Evolutionary conservation across 2,329 filamentous ascomycete genomes (phyloP).

Genomic region (Geoglossum cookeanum): DNA sequence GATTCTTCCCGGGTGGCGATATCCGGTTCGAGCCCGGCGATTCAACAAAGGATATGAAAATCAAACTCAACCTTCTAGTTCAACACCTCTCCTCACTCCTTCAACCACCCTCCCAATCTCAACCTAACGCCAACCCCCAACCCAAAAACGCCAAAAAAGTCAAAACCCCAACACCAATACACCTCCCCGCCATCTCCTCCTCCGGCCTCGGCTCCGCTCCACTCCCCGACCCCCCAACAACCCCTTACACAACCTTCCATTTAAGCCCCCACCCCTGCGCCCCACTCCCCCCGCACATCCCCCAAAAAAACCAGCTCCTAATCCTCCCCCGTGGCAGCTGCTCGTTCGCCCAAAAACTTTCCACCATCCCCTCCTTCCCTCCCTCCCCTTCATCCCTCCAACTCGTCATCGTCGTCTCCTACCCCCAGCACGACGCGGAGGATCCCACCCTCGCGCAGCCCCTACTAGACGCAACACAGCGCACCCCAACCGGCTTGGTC

Average conservation of each 20-base stretch:
- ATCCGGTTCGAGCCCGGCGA: background rate
- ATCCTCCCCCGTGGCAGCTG: conserved; percentile 69
- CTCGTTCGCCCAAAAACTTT: conserved; percentile 64
- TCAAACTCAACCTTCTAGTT: background rate
- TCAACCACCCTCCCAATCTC: background rate
- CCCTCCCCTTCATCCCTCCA: conserved; percentile 45
- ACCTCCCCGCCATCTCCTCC: conserved; percentile 25
- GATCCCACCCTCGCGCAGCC: conserved; percentile 36
- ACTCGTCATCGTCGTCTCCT: conserved; percentile 60
- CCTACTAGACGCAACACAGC: conserved; percentile 55
- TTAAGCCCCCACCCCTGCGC: conserved; percentile 17
- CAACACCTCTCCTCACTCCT: background rate
- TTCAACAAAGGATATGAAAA: background rate
- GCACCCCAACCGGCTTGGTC: conserved; percentile 47
- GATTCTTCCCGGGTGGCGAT: too few species aligned
- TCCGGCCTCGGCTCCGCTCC: conserved; percentile 42
- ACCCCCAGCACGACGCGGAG: conserved; percentile 27
- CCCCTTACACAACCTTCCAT: too few species aligned
- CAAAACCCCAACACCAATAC: background rate
- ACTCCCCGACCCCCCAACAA: conserved; percentile 36
- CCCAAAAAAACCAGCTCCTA: conserved; percentile 47
- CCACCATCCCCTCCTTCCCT: conserved; percentile 63
- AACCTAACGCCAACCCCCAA: background rate
- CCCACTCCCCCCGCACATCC: too few species aligned
- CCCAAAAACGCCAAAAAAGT: background rate